phyloP scores from a whole-genome alignment of 306 rosid species.

The Gastrolobium bilobum region DNA sequence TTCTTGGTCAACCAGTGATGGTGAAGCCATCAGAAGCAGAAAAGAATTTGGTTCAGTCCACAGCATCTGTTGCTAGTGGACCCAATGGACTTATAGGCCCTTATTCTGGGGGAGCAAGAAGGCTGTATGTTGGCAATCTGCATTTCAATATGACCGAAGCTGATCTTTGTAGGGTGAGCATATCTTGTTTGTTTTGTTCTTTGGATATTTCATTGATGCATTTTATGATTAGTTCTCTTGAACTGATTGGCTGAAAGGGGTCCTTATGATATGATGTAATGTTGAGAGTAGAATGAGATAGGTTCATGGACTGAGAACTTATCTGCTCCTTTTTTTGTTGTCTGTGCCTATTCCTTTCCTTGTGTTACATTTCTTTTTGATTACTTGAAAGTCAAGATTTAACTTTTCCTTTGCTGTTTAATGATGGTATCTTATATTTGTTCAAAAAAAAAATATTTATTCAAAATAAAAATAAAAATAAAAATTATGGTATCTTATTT shows the following conservation, averaged over 20 bases:
- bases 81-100: conserved; percentile 78
- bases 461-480: too few relatives aligned
- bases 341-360: conserved; percentile 12
- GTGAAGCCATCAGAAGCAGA: conserved; percentile 99
- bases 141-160: conserved; percentile 88
- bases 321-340: conserved; percentile 13
- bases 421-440: neutral
- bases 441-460: too few relatives aligned
- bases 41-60: conserved; percentile 93
- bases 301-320: conserved; percentile 1
- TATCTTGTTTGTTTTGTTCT: conserved; percentile 23
- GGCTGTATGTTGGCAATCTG: conserved; percentile 95
- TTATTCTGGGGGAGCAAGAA: conserved; percentile 94
- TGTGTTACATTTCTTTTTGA: neutral
- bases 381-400: conserved; percentile 6
- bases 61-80: conserved; percentile 66
- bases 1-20: conserved; percentile 95
- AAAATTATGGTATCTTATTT: neutral
- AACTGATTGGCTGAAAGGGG: conserved; percentile 36
- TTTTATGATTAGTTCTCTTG: conserved; percentile 34
- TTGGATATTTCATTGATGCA: conserved; percentile 32
- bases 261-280: conserved; percentile 31
- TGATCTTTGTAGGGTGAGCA: conserved; percentile 83
- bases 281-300: conserved; percentile 14
- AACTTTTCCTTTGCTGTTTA: neutral